Conservation (phyloP, 345 rosid species). For the Moricandia arvensis region DNA sequence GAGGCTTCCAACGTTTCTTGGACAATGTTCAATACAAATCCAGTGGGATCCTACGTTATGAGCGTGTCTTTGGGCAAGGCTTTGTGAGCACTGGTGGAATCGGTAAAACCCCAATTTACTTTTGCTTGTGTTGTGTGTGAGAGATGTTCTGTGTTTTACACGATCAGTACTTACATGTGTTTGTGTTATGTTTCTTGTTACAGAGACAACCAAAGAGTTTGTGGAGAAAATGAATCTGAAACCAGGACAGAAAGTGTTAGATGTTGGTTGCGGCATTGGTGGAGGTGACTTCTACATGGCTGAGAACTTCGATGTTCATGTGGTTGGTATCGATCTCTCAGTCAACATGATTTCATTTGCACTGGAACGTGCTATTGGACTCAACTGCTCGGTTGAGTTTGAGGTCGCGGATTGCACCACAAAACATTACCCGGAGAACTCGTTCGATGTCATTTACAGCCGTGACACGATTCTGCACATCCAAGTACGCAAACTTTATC, state of each 20-base stretch:
- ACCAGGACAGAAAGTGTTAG: slow-evolving; percentile 91
- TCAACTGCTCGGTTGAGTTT: slow-evolving; percentile 81
- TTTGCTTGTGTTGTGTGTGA: not conserved
- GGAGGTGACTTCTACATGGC: slow-evolving; percentile 99
- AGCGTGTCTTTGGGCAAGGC: slow-evolving; percentile 90
- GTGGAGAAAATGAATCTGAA: slow-evolving; percentile 80
- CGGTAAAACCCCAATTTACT: slow-evolving; percentile 44
- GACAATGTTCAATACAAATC: slow-evolving; percentile 91
- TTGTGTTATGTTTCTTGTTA: slow-evolving; percentile 27
- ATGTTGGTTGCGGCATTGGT: slow-evolving; percentile 99
- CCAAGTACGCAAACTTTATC: slow-evolving; percentile 48
- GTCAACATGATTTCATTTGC: slow-evolving; percentile 95
- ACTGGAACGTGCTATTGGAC: slow-evolving; percentile 91
- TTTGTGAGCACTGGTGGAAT: slow-evolving; percentile 98
- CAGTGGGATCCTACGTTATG: slow-evolving; percentile 84
- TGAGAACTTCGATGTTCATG: slow-evolving; percentile 75
- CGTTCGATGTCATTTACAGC: slow-evolving; percentile 94
- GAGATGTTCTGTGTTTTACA: not conserved
- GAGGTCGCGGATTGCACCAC: slow-evolving; percentile 98
- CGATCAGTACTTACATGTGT: not conserved
- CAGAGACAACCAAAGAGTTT: slow-evolving; percentile 97
- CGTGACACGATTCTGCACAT: slow-evolving; percentile 96
- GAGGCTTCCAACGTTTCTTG: slow-evolving; percentile 91
- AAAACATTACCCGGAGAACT: slow-evolving; percentile 66
- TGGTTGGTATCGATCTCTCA: slow-evolving; percentile 92